phyloP scores from a whole-genome alignment of 345 rosid genomes.

The Acer campestre region DNA sequence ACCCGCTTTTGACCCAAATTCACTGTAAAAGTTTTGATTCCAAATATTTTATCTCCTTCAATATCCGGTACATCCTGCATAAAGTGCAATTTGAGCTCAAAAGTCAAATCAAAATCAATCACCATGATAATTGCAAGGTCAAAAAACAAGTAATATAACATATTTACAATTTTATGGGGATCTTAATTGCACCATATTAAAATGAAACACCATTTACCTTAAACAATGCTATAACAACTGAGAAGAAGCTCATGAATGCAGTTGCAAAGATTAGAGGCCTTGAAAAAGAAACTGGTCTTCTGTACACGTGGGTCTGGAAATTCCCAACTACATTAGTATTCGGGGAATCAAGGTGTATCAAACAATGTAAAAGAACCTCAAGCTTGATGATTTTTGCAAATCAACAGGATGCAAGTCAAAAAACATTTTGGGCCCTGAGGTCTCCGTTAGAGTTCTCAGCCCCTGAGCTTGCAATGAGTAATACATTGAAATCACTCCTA shows the following conservation, averaged over 20 bases:
- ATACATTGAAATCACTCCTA: background rate
- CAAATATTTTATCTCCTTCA: conserved; percentile 90
- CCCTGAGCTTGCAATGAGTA: background rate
- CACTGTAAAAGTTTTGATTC: conserved; percentile 81
- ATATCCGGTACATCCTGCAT: conserved; percentile 93
- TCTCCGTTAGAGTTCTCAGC: background rate
- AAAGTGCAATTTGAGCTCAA: conserved; percentile 16
- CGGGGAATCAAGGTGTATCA: background rate
- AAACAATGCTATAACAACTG: conserved; percentile 90
- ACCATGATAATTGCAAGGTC: background rate
- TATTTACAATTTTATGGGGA: background rate
- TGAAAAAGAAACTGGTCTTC: conserved; percentile 63
- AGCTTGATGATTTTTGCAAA: background rate
- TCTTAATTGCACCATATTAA: background rate
- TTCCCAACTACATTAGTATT: conserved; percentile 19
- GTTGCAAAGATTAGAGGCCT: conserved; percentile 87
- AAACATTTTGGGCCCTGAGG: conserved; percentile 8
- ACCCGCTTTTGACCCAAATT: conserved; percentile 83
- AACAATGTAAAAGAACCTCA: background rate
- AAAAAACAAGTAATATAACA: background rate
- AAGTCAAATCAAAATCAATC: background rate
- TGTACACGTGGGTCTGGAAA: conserved; percentile 74
- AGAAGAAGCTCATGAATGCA: conserved; percentile 97
- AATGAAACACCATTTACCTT: conserved; percentile 52
- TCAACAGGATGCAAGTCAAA: background rate